Percentiles rank a stretch among this genome's conserved stretches.
Conservation (phyloP, 371 early-diverging fungal genomes). For the Apophysomyces trapeziformis region DNA sequence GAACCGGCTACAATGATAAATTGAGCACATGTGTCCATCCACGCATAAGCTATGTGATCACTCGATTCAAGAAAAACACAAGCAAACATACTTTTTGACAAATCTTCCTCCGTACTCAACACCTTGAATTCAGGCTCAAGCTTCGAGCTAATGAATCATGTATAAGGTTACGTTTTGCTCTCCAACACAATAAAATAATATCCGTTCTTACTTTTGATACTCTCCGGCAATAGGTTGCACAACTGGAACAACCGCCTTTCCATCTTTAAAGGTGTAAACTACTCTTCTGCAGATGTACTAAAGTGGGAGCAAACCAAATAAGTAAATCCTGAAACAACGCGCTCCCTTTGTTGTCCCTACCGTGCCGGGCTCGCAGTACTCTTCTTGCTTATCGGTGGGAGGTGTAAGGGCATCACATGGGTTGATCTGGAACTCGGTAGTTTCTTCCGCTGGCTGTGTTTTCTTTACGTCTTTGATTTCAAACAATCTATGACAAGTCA, state of each 20-base stretch:
- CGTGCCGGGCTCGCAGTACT: slow-evolving; percentile 23
- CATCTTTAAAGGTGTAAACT: slow-evolving; percentile 12
- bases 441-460: slow-evolving; percentile 6
- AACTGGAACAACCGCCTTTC: not conserved
- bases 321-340: not conserved
- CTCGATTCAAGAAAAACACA: not conserved
- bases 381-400: slow-evolving; percentile 15
- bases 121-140: slow-evolving; percentile 19
- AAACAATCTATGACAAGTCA: slow-evolving; percentile 15
- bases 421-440: slow-evolving; percentile 18
- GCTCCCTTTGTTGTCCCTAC: slow-evolving; percentile 9
- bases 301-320: not conserved
- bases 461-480: slow-evolving; percentile 9
- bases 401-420: slow-evolving; percentile 21
- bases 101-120: slow-evolving; percentile 16
- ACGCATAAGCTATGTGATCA: not conserved
- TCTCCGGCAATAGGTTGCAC: slow-evolving; percentile 24
- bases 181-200: too few relatives aligned
- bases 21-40: not conserved
- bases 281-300: slow-evolving; percentile 26
- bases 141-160: slow-evolving; percentile 7
- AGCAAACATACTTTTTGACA: slow-evolving; percentile 23
- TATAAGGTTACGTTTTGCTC: not conserved
- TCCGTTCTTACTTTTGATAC: slow-evolving; percentile 10
- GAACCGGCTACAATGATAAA: slow-evolving; percentile 15